phyloP scores from a whole-genome alignment of 352 stramenopile genomes.

The Pythium dissimile region DNA sequence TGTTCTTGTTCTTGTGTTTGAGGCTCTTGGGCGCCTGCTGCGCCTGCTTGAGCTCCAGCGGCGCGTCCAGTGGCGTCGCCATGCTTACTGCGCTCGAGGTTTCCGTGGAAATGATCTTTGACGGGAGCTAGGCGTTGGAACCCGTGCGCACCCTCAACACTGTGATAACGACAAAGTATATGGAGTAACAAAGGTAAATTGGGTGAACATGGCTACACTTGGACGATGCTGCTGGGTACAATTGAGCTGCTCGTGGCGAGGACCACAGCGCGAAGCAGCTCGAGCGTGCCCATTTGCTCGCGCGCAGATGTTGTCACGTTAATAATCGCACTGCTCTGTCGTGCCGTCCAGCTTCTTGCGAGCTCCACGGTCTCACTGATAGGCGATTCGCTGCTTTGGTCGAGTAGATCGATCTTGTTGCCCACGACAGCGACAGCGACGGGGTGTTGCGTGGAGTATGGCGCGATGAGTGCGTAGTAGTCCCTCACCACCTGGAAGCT shows the following conservation, averaged over 20 bases:
- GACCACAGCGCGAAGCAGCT: constrained; percentile 6
- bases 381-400: not conserved
- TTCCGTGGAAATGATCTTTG: constrained; percentile 4
- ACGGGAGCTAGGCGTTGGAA: not conserved
- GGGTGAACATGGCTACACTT: constrained; percentile 12
- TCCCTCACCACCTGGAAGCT: constrained; percentile 29
- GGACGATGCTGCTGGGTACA: not conserved
- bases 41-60: constrained; percentile 60
- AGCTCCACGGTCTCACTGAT: not conserved
- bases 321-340: not conserved
- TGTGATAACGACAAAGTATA: not conserved
- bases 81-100: not conserved
- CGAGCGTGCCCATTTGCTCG: constrained; percentile 3
- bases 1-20: constrained; percentile 83
- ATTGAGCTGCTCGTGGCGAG: not conserved
- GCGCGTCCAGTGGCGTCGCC: constrained; percentile 29
- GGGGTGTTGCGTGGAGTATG: not conserved
- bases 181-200: not conserved
- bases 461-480: constrained; percentile 16
- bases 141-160: not conserved
- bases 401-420: constrained; percentile 16
- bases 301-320: constrained; percentile 3
- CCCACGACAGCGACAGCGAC: constrained; percentile 4
- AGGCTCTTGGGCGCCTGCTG: constrained; percentile 62
- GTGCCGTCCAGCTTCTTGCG: not conserved